A percentile compares a stretch with the other conserved stretches of the same genome.
phyloP scores from a whole-genome alignment of 202 grass and related monocot species.

The Musa balbisiana region DNA sequence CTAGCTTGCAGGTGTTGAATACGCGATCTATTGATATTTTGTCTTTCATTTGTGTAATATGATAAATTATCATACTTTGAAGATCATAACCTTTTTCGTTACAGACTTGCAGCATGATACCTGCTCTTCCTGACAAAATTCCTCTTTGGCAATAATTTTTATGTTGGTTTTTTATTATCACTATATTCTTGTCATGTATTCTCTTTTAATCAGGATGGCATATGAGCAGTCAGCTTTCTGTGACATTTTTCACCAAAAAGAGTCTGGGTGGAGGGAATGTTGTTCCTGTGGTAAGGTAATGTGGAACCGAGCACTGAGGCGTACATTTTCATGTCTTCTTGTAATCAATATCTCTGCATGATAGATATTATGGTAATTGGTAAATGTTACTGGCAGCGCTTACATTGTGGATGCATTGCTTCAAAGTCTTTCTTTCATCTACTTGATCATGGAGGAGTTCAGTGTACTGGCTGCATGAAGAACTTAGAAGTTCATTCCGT shows the following conservation, averaged over 20 bases:
- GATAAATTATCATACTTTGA: not conserved
- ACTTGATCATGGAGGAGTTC: conserved; percentile 86
- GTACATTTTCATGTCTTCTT: not conserved
- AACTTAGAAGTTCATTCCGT: conserved; percentile 52
- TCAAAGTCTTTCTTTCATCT: conserved; percentile 85
- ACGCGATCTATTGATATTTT: no score
- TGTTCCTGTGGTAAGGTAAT: conserved; percentile 90
- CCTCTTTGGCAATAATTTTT: no score
- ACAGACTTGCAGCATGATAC: not conserved
- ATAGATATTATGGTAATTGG: conserved; percentile 4
- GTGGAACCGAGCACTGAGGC: not conserved
- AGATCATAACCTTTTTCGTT: not conserved
- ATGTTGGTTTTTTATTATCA: not conserved
- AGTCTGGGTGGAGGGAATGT: conserved; percentile 98
- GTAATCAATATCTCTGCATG: not conserved
- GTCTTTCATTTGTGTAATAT: no score
- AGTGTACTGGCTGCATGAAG: conserved; percentile 70
- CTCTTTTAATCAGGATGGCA: conserved; percentile 49
- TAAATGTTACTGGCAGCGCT: conserved; percentile 37
- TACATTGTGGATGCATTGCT: conserved; percentile 94
- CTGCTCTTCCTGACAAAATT: not conserved
- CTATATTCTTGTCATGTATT: conserved; percentile 8
- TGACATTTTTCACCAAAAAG: conserved; percentile 94
- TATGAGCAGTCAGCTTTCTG: conserved; percentile 86
- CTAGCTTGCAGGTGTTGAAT: no score